Conservation (phyloP, 148 eudicot species). For the Fallopia convolvulus region DNA sequence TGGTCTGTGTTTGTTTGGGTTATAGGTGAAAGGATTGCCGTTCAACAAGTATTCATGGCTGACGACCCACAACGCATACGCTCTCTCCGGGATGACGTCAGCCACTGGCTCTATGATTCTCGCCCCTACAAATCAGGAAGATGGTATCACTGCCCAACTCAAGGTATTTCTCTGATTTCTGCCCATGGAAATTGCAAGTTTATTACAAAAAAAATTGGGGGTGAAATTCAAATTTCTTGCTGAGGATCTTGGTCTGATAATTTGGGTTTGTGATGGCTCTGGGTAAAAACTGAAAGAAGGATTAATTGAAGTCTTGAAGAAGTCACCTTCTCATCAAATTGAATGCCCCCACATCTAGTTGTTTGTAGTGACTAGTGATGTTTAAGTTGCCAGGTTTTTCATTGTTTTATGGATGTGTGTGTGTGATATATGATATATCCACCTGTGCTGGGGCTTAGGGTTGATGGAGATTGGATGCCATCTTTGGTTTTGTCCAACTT, state of each 20-base stretch:
- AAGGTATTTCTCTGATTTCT: constrained; percentile 11
- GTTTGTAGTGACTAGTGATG: neutral
- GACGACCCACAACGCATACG: constrained; percentile 81
- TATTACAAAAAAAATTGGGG: neutral
- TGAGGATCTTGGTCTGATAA: neutral
- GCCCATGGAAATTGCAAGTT: neutral
- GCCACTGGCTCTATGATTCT: constrained; percentile 44
- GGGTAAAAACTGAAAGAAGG: neutral
- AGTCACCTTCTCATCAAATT: neutral
- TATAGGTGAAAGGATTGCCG: constrained; percentile 70
- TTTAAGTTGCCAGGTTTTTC: neutral
- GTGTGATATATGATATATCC: neutral
- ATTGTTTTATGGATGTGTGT: neutral
- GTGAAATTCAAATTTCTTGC: neutral
- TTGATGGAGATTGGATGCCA: neutral
- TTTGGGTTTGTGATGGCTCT: neutral
- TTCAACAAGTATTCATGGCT: constrained; percentile 81
- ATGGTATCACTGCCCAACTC: constrained; percentile 66
- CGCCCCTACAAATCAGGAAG: constrained; percentile 80
- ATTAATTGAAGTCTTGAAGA: neutral
- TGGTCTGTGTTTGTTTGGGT: neutral
- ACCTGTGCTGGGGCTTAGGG: neutral
- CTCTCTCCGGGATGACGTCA: constrained; percentile 47
- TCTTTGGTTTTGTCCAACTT: neutral
- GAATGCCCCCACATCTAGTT: neutral